Conservation (phyloP, 208 protist genomes). For the Trypanosoma mega region DNA sequence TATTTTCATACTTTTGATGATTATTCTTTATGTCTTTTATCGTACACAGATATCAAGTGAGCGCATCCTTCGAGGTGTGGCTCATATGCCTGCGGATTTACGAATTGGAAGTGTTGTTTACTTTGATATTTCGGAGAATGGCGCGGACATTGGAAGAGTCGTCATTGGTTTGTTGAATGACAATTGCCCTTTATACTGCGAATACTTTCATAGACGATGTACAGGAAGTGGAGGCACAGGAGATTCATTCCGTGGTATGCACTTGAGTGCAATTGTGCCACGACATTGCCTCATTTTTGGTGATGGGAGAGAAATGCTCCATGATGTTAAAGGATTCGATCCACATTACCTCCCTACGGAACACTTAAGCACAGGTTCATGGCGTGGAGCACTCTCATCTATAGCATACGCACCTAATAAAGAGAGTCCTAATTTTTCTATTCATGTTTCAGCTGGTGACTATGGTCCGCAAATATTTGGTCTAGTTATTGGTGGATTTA, state of each 20-base stretch:
- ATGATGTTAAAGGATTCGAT: slow-evolving; percentile 78
- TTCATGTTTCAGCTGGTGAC: slow-evolving; percentile 81
- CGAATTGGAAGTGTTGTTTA: slow-evolving; percentile 88
- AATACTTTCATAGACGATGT: slow-evolving; percentile 88
- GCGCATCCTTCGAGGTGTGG: slow-evolving; percentile 75
- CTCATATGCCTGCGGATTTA: slow-evolving; percentile 80
- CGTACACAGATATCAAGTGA: slow-evolving; percentile 74
- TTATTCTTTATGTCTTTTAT: slow-evolving; percentile 87
- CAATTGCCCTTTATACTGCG: slow-evolving; percentile 86
- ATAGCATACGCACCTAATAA: slow-evolving; percentile 74
- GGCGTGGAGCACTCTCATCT: slow-evolving; percentile 76
- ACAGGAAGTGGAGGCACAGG: slow-evolving; percentile 68
- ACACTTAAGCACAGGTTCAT: slow-evolving; percentile 63
- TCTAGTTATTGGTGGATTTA: slow-evolving; percentile 84
- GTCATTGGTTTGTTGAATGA: slow-evolving; percentile 88
- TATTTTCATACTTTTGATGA: slow-evolving; percentile 71
- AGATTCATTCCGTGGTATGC: slow-evolving; percentile 83
- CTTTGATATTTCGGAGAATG: slow-evolving; percentile 86
- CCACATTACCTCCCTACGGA: slow-evolving; percentile 73
- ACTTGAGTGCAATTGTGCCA: slow-evolving; percentile 66
- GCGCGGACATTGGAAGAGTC: slow-evolving; percentile 71
- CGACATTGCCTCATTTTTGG: slow-evolving; percentile 82
- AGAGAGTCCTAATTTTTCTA: slow-evolving; percentile 86
- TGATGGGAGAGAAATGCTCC: slow-evolving; percentile 74
- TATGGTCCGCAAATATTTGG: slow-evolving; percentile 84